Evolutionary conservation across 805 yeast species (phyloP).

Genomic region (Cephaloascus fragrans): DNA sequence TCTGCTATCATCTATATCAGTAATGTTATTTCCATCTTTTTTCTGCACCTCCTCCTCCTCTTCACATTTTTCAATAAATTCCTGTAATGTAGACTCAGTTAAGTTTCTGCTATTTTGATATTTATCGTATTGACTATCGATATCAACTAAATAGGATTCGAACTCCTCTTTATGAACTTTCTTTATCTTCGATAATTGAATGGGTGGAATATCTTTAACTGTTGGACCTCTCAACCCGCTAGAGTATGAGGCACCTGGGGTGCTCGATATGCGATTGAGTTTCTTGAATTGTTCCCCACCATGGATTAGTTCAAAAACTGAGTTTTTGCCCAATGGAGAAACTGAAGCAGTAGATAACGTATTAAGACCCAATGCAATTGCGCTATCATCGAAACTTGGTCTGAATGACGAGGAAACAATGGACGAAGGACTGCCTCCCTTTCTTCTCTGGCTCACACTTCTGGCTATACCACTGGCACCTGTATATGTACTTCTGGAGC

Average conservation of each 20-base stretch:
- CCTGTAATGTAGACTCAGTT: conserved; percentile 31
- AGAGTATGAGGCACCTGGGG: conserved; percentile 14
- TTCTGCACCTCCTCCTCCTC: conserved; percentile 10
- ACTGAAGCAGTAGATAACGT: conserved; percentile 25
- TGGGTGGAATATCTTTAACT: conserved; percentile 74
- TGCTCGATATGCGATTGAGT: conserved; percentile 14
- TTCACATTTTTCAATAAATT: conserved; percentile 14
- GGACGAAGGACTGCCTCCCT: conserved; percentile 1
- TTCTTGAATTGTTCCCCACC: conserved; percentile 38
- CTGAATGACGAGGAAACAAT: conserved; percentile 12
- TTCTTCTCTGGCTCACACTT: too few species aligned
- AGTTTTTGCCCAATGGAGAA: conserved; percentile 61
- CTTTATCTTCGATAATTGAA: conserved; percentile 47
- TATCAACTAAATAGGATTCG: conserved; percentile 29
- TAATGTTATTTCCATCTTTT: conserved; percentile 1
- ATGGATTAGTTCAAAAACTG: conserved; percentile 68
- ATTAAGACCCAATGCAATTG: conserved; percentile 26
- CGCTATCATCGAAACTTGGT: conserved; percentile 23
- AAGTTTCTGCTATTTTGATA: conserved; percentile 32
- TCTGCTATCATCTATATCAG: background rate
- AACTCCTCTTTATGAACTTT: conserved; percentile 33
- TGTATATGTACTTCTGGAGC: background rate
- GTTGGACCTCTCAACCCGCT: conserved; percentile 53
- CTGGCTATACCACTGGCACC: too few species aligned
- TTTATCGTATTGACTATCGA: conserved; percentile 33